A percentile compares a stretch with the other conserved stretches of the same genome.
Evolutionary conservation across 2,329 filamentous ascomycete species (phyloP).

Genomic region (Leptographium radiaticola): DNA sequence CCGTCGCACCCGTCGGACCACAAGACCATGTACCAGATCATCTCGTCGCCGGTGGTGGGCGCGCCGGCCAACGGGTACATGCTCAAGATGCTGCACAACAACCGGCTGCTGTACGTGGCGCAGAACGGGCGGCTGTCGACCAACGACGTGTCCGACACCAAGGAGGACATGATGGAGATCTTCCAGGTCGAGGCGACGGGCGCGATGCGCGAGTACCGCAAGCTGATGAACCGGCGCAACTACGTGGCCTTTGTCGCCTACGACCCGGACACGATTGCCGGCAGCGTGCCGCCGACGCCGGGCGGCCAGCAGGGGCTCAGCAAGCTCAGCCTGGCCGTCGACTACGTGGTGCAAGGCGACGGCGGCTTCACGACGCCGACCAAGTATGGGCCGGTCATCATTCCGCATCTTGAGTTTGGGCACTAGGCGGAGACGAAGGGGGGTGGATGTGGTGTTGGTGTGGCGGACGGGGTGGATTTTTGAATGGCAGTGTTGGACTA

Average conservation of each 20-base stretch:
- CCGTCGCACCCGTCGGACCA: conserved; percentile 82
- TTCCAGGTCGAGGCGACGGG: conserved; percentile 91
- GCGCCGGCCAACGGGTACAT: conserved; percentile 76
- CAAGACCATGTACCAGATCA: conserved; percentile 99
- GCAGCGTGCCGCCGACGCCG: conserved; percentile 16
- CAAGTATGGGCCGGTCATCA: conserved; percentile 94
- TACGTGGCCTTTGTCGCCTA: conserved; percentile 91
- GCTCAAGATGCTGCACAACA: conserved; percentile 88
- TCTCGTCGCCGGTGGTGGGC: conserved; percentile 77
- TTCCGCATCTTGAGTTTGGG: conserved; percentile 73
- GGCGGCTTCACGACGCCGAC: conserved; percentile 62
- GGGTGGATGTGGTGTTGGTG: background rate
- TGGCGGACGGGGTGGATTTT: too few species aligned
- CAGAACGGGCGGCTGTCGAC: conserved; percentile 69
- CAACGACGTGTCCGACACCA: conserved; percentile 73
- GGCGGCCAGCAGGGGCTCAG: conserved; percentile 29
- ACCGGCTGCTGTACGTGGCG: conserved; percentile 83
- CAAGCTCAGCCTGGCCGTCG: conserved; percentile 77
- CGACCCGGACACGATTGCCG: conserved; percentile 62
- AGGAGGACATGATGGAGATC: conserved; percentile 99
- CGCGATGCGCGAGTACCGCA: conserved; percentile 68
- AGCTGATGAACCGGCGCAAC: conserved; percentile 85
- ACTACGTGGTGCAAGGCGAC: conserved; percentile 94
- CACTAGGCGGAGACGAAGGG: conserved; percentile 24
- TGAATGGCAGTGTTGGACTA: too few species aligned